Base-by-base conservation (phyloP, 192 early-diverging fungal species). In the Radiomyces spectabilis region DNA sequence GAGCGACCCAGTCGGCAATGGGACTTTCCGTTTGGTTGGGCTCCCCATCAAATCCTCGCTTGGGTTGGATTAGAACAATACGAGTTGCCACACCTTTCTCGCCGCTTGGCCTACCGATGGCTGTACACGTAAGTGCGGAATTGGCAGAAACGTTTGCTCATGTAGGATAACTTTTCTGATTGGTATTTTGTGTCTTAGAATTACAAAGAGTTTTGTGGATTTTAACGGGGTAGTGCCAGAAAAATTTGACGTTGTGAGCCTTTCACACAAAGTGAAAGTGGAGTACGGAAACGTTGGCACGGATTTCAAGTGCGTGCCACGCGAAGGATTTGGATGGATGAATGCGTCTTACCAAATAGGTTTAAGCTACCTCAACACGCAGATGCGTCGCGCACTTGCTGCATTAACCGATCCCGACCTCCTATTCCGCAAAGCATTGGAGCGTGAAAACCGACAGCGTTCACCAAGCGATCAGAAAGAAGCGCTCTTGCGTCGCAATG, bases 301-400 rank as follows among this genome's bases (percentile, higher is more conserved):
- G 0, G 93, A 95, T 59, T 95, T 95, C 76, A 87, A 91, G 69
- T 88, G 76, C 67, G 85, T 98, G 16, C 86, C 91, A 0, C 79
- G 89, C 1, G 95, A 98, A 73, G 95, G 95, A 18, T 98, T 98
- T 69, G 95, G 95, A 21, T 98, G 95, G 95, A 98, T 98, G 95
- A 98, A 98, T 53, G 86, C 93, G 5, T 84, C 79, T 26, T 85
- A 85, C 65, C 84, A 91, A 72, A 81, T 92, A 3, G 93, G 93
- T 13, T 63, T 93, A 24, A 75, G 70, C 3, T 89, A 90, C 51
- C 65, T 95, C 51, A 85, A 77, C 12, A 59, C 66, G 16, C 71
- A 78, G 39, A 74, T 87, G 76, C 60, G 78, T n/a, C 76, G 93
- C 16, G 88, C 88, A 0, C 63, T 95, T 38, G 90, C 88, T 15